phyloP scores from a whole-genome alignment of 2,329 filamentous ascomycete species.

The Mariannaea sp. region DNA sequence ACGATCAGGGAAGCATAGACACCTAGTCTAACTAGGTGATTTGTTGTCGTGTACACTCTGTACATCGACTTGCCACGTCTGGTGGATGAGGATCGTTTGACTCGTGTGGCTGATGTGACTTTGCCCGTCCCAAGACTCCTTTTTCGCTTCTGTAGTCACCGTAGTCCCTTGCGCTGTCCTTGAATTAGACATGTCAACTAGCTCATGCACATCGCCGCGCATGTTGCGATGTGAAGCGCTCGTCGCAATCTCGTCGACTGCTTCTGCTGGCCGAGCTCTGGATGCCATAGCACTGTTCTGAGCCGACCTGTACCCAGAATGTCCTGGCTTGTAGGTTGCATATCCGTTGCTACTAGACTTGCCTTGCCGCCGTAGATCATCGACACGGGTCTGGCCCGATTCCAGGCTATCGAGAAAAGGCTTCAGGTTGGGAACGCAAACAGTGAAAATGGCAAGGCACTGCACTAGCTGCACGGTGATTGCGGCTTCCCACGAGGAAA shows the following conservation, averaged over 20 bases:
- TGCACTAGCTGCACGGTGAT: constrained; percentile 36
- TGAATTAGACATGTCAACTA: constrained; percentile 18
- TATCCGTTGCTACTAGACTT: constrained; percentile 26
- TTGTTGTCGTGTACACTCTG: constrained; percentile 25
- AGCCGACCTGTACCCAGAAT: constrained; percentile 28
- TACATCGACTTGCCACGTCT: constrained; percentile 38
- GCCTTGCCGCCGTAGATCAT: constrained; percentile 37
- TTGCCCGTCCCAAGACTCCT: constrained; percentile 26
- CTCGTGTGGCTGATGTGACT: constrained; percentile 36
- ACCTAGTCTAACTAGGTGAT: not conserved
- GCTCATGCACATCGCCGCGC: constrained; percentile 24
- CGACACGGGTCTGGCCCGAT: constrained; percentile 38
- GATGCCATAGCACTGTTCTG: constrained; percentile 24
- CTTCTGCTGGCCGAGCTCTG: constrained; percentile 14
- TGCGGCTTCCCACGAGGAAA: constrained; percentile 33
- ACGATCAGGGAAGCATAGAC: too few species aligned
- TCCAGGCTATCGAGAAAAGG: constrained; percentile 39
- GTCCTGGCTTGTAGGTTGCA: constrained; percentile 24
- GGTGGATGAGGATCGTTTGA: constrained; percentile 38
- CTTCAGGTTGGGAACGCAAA: constrained; percentile 39
- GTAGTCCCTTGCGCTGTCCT: not conserved
- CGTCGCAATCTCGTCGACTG: constrained; percentile 2
- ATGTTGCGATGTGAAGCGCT: constrained; percentile 17
- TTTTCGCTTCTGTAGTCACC: constrained; percentile 3
- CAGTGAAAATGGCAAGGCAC: constrained; percentile 36